These are phyloP conservation scores for Prunus padus DNA, from an alignment of 306 rosid species.

Conservation along the genomic window DNA sequence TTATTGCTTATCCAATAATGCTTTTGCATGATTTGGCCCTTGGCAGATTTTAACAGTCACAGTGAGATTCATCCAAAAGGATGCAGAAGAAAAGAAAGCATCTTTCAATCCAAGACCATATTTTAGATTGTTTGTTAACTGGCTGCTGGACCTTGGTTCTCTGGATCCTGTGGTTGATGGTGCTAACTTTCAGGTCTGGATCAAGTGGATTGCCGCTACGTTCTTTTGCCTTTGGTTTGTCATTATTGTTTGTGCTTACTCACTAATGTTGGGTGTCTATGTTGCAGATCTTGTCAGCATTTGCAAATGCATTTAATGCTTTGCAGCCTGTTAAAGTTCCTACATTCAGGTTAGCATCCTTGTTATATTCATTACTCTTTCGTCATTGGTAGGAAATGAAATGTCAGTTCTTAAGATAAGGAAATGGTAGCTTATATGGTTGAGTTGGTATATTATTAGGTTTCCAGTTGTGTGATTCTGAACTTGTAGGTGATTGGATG, in stretches of 20 bases:
- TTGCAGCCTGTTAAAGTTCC: conserved; percentile 95
- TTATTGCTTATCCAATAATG: conserved; percentile 9
- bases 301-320: conserved; percentile 88
- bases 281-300: conserved; percentile 75
- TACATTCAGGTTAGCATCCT: conserved; percentile 69
- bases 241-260: conserved; percentile 9
- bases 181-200: conserved; percentile 84
- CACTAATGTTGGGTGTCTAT: conserved; percentile 22
- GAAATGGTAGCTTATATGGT: neutral
- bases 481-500: neutral
- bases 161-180: conserved; percentile 83
- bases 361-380: neutral
- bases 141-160: conserved; percentile 90
- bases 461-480: neutral
- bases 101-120: conserved; percentile 85
- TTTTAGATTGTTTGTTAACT: conserved; percentile 86
- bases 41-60: conserved; percentile 78
- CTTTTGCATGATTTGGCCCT: conserved; percentile 26
- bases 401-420: neutral
- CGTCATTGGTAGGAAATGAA: conserved; percentile 12
- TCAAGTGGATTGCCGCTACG: neutral
- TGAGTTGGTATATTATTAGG: neutral
- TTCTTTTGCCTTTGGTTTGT: conserved; percentile 10
- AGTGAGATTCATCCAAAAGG: conserved; percentile 68
- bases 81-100: conserved; percentile 86